Evolutionary conservation across 257 asterid genomes (phyloP).

Genomic region (Solanum boliviense): DNA sequence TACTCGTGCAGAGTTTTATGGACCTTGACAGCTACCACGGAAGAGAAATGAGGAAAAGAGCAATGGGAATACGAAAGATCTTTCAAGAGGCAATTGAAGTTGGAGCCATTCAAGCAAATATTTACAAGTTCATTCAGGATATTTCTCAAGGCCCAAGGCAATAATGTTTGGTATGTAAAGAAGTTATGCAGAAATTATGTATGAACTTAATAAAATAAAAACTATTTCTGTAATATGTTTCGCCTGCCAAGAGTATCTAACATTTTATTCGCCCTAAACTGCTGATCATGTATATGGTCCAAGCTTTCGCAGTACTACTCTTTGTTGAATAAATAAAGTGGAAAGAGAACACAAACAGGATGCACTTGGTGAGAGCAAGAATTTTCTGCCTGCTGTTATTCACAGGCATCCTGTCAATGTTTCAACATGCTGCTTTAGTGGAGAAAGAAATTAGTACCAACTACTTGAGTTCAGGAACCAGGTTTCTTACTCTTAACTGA

Average conservation of each 20-base stretch:
- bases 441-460: no score
- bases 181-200: background rate
- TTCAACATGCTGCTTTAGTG: no score
- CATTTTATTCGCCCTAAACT: no score
- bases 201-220: background rate
- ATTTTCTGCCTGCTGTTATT: no score
- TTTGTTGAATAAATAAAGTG: background rate
- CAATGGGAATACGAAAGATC: constrained; percentile 19
- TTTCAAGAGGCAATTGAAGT: constrained; percentile 16
- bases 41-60: constrained; percentile 17
- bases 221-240: background rate
- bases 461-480: no score
- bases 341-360: background rate
- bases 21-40: constrained; percentile 30
- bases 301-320: background rate
- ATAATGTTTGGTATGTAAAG: background rate
- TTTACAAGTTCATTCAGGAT: constrained; percentile 17
- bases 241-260: background rate
- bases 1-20: constrained; percentile 38
- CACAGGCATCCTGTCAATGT: no score
- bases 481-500: no score
- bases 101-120: constrained; percentile 29
- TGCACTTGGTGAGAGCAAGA: no score
- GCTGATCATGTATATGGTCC: background rate
- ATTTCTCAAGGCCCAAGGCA: background rate